A percentile compares a stretch with the other conserved stretches of the same genome.
phyloP scores from a whole-genome alignment of 768 basidiomycete genomes.

The Phaffia australis region DNA sequence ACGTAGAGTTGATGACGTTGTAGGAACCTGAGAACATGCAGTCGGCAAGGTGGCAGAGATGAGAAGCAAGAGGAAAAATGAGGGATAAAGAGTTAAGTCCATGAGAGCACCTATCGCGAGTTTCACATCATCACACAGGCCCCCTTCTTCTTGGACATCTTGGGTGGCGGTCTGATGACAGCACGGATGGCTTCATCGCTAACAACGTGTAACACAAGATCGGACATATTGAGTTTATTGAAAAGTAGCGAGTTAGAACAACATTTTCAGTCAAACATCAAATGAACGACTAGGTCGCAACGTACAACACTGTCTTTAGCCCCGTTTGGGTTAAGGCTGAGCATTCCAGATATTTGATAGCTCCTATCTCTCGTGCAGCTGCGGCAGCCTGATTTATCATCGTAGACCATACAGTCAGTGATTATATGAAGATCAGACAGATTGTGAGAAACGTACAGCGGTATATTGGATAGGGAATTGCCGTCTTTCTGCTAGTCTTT shows the following conservation, averaged over 20 bases:
- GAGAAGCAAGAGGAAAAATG: no score
- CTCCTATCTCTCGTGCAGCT: constrained; percentile 18
- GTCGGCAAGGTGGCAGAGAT: no score
- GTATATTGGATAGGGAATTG: constrained; percentile 35
- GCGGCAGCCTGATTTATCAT: constrained; percentile 36
- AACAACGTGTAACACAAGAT: not conserved
- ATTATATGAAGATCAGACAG: not conserved
- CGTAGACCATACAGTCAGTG: constrained; percentile 12
- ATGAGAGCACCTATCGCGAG: not conserved
- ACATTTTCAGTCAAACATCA: not conserved
- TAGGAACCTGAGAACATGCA: no score
- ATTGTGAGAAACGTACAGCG: constrained; percentile 26
- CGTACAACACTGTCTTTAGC: constrained; percentile 37
- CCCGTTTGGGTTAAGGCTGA: constrained; percentile 38
- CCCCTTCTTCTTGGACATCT: constrained; percentile 33
- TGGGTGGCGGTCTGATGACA: constrained; percentile 34
- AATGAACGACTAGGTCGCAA: not conserved
- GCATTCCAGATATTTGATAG: constrained; percentile 24
- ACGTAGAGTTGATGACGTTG: no score
- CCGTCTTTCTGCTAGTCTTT: constrained; percentile 36
- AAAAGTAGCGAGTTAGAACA: not conserved
- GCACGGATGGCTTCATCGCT: constrained; percentile 39
- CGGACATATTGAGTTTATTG: not conserved
- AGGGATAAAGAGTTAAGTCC: no score
- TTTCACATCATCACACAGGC: constrained; percentile 35